Evolutionary conservation across 192 early-diverging fungal species (phyloP).

Genomic region (Coemansia sp.): DNA sequence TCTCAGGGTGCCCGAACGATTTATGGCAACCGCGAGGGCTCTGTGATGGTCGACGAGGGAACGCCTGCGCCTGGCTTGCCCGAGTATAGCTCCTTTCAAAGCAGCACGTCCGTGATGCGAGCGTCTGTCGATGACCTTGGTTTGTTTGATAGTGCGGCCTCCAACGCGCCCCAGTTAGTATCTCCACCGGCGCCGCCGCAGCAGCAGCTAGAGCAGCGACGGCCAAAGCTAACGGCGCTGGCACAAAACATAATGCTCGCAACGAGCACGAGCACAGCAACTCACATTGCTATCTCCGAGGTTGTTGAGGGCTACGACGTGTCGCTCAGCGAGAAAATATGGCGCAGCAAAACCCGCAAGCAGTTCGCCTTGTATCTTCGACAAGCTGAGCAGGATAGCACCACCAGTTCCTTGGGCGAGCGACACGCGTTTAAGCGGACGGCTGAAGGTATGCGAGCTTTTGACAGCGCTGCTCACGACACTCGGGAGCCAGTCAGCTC

Average conservation of each 20-base stretch:
- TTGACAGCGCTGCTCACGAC: constrained; percentile 30
- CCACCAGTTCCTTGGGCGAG: constrained; percentile 52
- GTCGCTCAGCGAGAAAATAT: constrained; percentile 32
- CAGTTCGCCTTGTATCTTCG: constrained; percentile 23
- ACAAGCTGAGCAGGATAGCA: constrained; percentile 19
- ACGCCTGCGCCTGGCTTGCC: constrained; percentile 16
- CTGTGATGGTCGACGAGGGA: constrained; percentile 25
- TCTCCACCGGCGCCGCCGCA: constrained; percentile 38
- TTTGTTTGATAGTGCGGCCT: background rate
- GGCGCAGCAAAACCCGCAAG: constrained; percentile 35
- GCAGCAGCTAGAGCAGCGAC: constrained; percentile 22
- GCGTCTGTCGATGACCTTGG: constrained; percentile 1
- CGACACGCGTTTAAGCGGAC: constrained; percentile 56
- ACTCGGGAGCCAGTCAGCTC: constrained; percentile 4
- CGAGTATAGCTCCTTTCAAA: constrained; percentile 8
- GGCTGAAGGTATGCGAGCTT: constrained; percentile 57
- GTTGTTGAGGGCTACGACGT: constrained; percentile 32
- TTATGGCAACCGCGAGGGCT: constrained; percentile 30
- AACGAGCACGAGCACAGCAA: background rate
- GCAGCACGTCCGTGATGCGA: constrained; percentile 3
- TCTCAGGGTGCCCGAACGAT: constrained; percentile 27
- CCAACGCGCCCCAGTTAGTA: constrained; percentile 5
- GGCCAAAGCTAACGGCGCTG: constrained; percentile 2
- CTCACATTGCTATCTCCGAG: constrained; percentile 20
- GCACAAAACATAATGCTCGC: constrained; percentile 33